Base-by-base conservation (phyloP, 2,329 filamentous ascomycete species). In the Hysterium pulicare region DNA sequence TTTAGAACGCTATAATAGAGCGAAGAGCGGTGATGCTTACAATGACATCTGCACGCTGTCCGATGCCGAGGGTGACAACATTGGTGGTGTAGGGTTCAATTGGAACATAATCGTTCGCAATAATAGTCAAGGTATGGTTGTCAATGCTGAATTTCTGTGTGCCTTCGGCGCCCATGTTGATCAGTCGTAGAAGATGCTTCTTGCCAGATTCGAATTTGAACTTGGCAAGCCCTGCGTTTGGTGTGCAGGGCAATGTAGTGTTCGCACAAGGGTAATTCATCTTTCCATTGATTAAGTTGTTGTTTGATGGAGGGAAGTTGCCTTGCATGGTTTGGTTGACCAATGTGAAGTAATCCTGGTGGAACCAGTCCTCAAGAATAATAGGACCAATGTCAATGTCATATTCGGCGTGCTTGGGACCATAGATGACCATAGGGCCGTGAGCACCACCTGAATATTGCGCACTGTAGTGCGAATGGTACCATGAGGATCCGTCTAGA, bases 101-200 rank as follows among this genome's bases (percentile, higher is more conserved):
- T 2, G 70, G 67, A 4, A 73, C 63, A 24, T 69, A 67, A 45
- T 74, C 71, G 22, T 64, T 57, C 5, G 65, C 66, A 33, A 74
- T 70, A 43, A 74, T 62, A 4, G 57, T 67, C 53, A 74, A 51
- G 4, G 55, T 67, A 51, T 73, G 69, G 30, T 66, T 64, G 44
- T 74, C 71, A 24, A 74, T 67, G 47, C 58, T 62, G 50, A 73
- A 71, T 40, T 69, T 69, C 50, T 62, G 64, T n/a, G 65, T 60
- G 0, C 61, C 66, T 38, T 68, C 67, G 16, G 69, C 62, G 5
- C 67, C 67, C 16, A 58, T 58, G 38, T 74, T 74, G 39, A 73
- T 66, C 6, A 74, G 47, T 4, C 71, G 61, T 5, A 73, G 54
- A 3, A 64, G 63, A 40, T 74, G 69, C 1, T 60, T 67, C 32